Conservation (phyloP, 805 yeast genomes). For the Hyphopichia homilentoma region DNA sequence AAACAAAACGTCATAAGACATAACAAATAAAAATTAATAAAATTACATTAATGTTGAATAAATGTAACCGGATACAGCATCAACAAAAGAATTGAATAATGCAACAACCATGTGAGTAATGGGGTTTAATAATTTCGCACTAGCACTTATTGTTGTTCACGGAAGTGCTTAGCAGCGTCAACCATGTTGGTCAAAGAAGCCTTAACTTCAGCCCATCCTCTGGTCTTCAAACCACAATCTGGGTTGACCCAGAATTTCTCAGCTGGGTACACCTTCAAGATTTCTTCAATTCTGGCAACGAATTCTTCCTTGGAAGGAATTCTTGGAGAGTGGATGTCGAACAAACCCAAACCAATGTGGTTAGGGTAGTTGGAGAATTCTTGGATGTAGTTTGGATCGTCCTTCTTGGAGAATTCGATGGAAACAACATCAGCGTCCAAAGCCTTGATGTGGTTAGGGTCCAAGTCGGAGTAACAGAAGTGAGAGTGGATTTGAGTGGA, state of each 20-base stretch:
- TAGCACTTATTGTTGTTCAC: slow-evolving; percentile 40
- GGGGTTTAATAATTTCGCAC: slow-evolving; percentile 3
- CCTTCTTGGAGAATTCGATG: slow-evolving; percentile 99
- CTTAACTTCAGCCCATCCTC: slow-evolving; percentile 98
- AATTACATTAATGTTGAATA: slow-evolving; percentile 50
- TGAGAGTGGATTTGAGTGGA: slow-evolving; percentile 98
- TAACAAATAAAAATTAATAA: slow-evolving; percentile 7
- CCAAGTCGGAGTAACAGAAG: slow-evolving; percentile 99
- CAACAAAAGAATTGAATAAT: slow-evolving; percentile 42
- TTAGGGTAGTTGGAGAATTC: slow-evolving; percentile 98
- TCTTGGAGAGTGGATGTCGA: slow-evolving; percentile 99
- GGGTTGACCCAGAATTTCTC: slow-evolving; percentile 99
- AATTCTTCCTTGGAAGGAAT: slow-evolving; percentile 97
- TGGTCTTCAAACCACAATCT: slow-evolving; percentile 99
- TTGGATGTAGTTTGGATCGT: slow-evolving; percentile 95
- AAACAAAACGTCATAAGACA: slow-evolving; percentile 9
- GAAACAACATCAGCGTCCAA: slow-evolving; percentile 99
- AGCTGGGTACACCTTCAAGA: slow-evolving; percentile 95
- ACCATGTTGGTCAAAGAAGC: slow-evolving; percentile 98
- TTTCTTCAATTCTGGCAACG: slow-evolving; percentile 87
- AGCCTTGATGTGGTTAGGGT: slow-evolving; percentile 99
- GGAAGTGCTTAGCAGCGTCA: slow-evolving; percentile 95
- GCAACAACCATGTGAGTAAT: slow-evolving; percentile 13
- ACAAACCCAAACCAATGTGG: slow-evolving; percentile 99
- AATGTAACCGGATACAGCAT: slow-evolving; percentile 41